A percentile compares a stretch with the other conserved stretches of the same genome.
These are phyloP conservation scores for Amanita thiersii DNA, from an alignment of 768 basidiomycete species.

Conservation along the genomic window DNA sequence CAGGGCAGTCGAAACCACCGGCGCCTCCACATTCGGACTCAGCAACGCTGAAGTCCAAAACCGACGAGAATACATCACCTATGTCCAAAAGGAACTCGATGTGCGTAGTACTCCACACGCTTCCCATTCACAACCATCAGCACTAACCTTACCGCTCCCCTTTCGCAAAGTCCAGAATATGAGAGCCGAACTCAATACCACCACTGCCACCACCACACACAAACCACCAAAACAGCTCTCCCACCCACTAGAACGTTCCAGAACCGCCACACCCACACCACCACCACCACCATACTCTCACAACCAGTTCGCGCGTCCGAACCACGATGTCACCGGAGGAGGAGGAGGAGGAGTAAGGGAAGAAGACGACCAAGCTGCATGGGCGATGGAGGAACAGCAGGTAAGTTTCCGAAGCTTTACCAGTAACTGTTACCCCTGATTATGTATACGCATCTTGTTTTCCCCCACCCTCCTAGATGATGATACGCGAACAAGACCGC, in stretches of 20 bases:
- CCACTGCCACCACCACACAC: not conserved
- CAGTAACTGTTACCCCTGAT: not conserved
- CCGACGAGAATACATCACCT: constrained; percentile 67
- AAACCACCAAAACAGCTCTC: constrained; percentile 1
- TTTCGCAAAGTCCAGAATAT: constrained; percentile 55
- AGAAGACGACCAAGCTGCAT: constrained; percentile 65
- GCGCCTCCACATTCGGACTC: constrained; percentile 78
- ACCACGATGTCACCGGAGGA: constrained; percentile 10
- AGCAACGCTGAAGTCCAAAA: constrained; percentile 68
- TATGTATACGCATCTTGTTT: too few species aligned
- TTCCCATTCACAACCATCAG: not conserved
- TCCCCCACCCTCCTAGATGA: too few species aligned
- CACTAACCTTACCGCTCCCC: not conserved
- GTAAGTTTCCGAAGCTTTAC: constrained; percentile 24
- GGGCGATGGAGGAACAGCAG: constrained; percentile 85
- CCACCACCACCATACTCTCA: not conserved
- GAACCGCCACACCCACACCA: constrained; percentile 1
- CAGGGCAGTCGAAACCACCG: constrained; percentile 83
- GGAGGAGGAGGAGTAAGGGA: constrained; percentile 19
- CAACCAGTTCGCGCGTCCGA: not conserved
- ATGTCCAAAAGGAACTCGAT: constrained; percentile 70
- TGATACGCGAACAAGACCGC: constrained; percentile 83
- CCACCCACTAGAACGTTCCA: not conserved
- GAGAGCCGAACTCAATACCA: constrained; percentile 48
- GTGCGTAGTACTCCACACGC: constrained; percentile 39